These are phyloP conservation scores for Claviceps arundinis DNA, from an alignment of 2,329 filamentous ascomycete species.

Conservation along the genomic window DNA sequence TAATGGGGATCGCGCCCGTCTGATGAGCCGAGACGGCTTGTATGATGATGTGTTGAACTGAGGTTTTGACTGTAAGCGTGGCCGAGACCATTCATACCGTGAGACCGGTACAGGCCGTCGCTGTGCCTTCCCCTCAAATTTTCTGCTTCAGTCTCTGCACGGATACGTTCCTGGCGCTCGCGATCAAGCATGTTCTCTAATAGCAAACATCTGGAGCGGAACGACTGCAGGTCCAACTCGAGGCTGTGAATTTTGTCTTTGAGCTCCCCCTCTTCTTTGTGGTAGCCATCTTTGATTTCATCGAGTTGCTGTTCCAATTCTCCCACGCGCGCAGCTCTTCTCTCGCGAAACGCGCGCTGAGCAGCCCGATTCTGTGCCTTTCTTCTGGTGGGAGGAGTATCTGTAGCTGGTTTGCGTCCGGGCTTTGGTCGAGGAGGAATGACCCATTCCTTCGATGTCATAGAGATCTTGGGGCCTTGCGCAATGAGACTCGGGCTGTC, in stretches of 20 bases:
- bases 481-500: slow-evolving; percentile 26
- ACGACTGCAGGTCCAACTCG: slow-evolving; percentile 53
- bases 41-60: slow-evolving; percentile 9
- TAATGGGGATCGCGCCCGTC: slow-evolving; percentile 14
- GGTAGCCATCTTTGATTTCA: slow-evolving; percentile 42
- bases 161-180: slow-evolving; percentile 36
- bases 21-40: slow-evolving; percentile 15
- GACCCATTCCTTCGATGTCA: slow-evolving; percentile 77
- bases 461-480: slow-evolving; percentile 36
- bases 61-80: slow-evolving; percentile 17
- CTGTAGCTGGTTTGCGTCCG: slow-evolving; percentile 83
- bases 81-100: slow-evolving; percentile 13
- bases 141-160: slow-evolving; percentile 27
- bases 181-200: slow-evolving; percentile 51
- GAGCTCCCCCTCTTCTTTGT: slow-evolving; percentile 43
- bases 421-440: slow-evolving; percentile 77
- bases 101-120: slow-evolving; percentile 16
- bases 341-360: slow-evolving; percentile 79
- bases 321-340: slow-evolving; percentile 71
- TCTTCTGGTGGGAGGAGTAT: slow-evolving; percentile 83
- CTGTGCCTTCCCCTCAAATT: slow-evolving; percentile 19
- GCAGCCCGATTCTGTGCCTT: slow-evolving; percentile 91
- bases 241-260: slow-evolving; percentile 44
- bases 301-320: slow-evolving; percentile 58
- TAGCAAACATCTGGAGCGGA: slow-evolving; percentile 45